Conservation (phyloP, 1,139 yeast genomes). For the Saccharomyces hybrid region DNA sequence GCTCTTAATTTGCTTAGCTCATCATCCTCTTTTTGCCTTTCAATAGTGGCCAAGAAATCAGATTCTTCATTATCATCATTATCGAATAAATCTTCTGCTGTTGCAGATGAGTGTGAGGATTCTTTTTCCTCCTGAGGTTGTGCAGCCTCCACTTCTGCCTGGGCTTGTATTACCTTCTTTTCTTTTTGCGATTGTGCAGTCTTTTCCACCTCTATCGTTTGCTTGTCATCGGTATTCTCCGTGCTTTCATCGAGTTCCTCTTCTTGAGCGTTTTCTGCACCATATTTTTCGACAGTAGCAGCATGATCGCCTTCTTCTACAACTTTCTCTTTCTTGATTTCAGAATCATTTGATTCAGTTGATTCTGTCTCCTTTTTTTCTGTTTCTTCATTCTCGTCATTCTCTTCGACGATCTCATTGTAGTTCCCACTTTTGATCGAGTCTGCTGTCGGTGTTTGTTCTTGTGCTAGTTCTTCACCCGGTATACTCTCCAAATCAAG, state of each 20-base stretch:
- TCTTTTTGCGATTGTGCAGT: background rate
- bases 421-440: slow-evolving; percentile 2
- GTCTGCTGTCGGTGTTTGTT: slow-evolving; percentile 3
- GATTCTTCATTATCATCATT: slow-evolving; percentile 9
- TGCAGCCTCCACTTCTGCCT: no score
- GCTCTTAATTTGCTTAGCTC: slow-evolving; percentile 24
- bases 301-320: slow-evolving; percentile 2
- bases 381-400: background rate
- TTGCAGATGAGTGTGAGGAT: background rate
- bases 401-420: background rate
- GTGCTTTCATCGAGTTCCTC: background rate
- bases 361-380: slow-evolving; percentile 1
- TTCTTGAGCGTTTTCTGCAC: background rate
- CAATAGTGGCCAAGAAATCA: slow-evolving; percentile 30
- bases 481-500: background rate
- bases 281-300: background rate
- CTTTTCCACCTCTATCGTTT: background rate
- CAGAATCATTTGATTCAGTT: background rate
- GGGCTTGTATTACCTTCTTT: background rate
- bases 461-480: slow-evolving; percentile 3
- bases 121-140: background rate
- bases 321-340: background rate
- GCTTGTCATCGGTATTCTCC: background rate
- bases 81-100: slow-evolving; percentile 4
- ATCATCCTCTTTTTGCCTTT: slow-evolving; percentile 26